Conservation (phyloP, 305 asterid species). For the Solanum chacoense region DNA sequence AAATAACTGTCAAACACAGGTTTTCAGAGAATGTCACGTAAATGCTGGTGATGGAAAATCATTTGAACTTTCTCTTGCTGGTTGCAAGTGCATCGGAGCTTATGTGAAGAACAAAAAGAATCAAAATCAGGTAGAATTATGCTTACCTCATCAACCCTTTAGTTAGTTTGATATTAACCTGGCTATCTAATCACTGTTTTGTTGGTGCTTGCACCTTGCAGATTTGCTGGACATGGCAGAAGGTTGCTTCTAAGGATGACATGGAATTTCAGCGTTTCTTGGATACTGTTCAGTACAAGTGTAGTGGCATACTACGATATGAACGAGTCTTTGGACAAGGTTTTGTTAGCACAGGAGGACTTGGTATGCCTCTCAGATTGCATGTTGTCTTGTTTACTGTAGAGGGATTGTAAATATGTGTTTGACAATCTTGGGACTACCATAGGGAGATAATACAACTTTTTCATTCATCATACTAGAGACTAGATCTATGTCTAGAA, state of each 20-base stretch:
- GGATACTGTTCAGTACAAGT: constrained; percentile 86
- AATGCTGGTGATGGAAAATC: constrained; percentile 43
- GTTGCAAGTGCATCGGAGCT: constrained; percentile 92
- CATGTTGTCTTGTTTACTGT: neutral
- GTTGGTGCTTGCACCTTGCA: constrained; percentile 16
- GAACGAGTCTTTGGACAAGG: constrained; percentile 94
- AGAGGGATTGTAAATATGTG: neutral
- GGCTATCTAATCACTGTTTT: neutral
- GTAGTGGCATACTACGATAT: constrained; percentile 79
- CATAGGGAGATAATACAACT: neutral
- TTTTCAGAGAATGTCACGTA: constrained; percentile 60
- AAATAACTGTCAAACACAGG: constrained; percentile 24
- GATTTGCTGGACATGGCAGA: constrained; percentile 97
- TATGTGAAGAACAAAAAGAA: constrained; percentile 82
- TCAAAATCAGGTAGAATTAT: constrained; percentile 68
- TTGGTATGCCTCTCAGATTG: constrained; percentile 35
- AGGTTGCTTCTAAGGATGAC: constrained; percentile 68
- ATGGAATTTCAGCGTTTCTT: constrained; percentile 80
- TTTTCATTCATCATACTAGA: neutral
- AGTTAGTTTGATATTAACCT: neutral
- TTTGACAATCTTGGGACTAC: neutral
- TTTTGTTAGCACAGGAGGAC: constrained; percentile 95
- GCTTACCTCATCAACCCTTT: neutral
- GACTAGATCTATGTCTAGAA: neutral
- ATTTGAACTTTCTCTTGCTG: constrained; percentile 66